These are phyloP conservation scores for Penicillium italicum DNA, from an alignment of 2,329 filamentous ascomycete genomes.

Conservation along the genomic window DNA sequence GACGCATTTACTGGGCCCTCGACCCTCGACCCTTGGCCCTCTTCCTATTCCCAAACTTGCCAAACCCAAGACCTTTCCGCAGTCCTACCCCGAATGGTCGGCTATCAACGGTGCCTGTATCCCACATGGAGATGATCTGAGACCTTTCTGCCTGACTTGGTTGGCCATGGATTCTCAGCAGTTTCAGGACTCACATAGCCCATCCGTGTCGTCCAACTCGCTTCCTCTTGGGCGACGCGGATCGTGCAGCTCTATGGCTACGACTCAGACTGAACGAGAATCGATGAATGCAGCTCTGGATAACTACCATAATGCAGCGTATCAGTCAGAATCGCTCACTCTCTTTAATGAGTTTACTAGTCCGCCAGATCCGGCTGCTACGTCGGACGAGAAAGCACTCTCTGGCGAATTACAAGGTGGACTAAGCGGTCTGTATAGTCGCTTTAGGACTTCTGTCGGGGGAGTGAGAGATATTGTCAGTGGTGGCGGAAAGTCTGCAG, in stretches of 20 bases:
- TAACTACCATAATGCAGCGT: constrained; percentile 85
- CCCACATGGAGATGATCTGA: constrained; percentile 14
- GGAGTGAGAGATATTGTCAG: constrained; percentile 56
- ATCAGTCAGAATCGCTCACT: constrained; percentile 76
- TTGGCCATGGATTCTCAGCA: constrained; percentile 36
- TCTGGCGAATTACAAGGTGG: constrained; percentile 77
- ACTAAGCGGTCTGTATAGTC: constrained; percentile 82
- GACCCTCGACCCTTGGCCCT: background rate
- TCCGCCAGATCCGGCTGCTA: constrained; percentile 59
- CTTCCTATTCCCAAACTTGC: background rate
- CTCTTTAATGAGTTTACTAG: constrained; percentile 87
- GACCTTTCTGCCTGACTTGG: constrained; percentile 12
- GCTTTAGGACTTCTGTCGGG: constrained; percentile 77
- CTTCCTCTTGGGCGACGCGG: constrained; percentile 45
- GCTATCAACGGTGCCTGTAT: background rate
- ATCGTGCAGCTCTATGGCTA: constrained; percentile 49
- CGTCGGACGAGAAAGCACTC: constrained; percentile 65
- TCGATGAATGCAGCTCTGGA: constrained; percentile 74
- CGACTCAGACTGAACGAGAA: constrained; percentile 63
- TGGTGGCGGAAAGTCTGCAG: constrained; percentile 31
- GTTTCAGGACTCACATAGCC: constrained; percentile 40
- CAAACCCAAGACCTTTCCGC: background rate
- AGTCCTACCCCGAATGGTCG: constrained; percentile 8
- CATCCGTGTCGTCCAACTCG: constrained; percentile 45
- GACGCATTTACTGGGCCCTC: background rate